These are phyloP conservation scores for Penicillium sp. DNA, from an alignment of 2,329 filamentous ascomycete species.

Conservation along the genomic window DNA sequence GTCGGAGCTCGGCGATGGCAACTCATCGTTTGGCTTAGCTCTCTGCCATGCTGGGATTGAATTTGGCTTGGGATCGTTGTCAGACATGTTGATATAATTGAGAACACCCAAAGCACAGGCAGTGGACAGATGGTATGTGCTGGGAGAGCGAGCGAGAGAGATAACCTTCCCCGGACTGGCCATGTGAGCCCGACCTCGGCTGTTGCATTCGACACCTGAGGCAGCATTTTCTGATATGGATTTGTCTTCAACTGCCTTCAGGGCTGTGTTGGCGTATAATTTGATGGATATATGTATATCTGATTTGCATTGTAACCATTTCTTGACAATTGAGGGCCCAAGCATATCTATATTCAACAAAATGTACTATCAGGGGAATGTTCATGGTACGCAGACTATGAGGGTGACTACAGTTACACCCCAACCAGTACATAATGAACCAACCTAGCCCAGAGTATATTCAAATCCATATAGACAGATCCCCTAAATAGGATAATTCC, in stretches of 20 bases:
- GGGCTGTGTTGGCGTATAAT: too few species aligned
- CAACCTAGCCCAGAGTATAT: background rate
- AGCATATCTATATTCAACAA: too few species aligned
- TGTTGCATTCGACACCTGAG: slow-evolving; percentile 18
- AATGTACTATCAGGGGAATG: too few species aligned
- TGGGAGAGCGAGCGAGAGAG: slow-evolving; percentile 7
- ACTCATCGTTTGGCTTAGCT: slow-evolving; percentile 33
- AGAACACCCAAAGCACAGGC: background rate
- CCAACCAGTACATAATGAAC: background rate
- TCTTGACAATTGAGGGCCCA: too few species aligned
- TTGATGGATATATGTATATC: too few species aligned
- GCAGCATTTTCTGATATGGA: background rate
- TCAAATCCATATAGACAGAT: background rate
- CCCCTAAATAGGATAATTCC: too few species aligned
- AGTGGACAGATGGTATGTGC: background rate
- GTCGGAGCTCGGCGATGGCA: slow-evolving; percentile 26
- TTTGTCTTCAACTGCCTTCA: background rate
- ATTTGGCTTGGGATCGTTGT: slow-evolving; percentile 31
- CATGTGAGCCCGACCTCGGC: slow-evolving; percentile 32
- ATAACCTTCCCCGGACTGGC: slow-evolving; percentile 25
- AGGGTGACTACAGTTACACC: too few species aligned
- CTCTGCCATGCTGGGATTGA: slow-evolving; percentile 46
- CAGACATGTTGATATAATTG: slow-evolving; percentile 31
- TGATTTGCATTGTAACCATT: too few species aligned
- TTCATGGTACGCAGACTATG: too few species aligned